Conservation (phyloP, 2,329 filamentous ascomycete species). For the Dichotomopilus funicola region DNA sequence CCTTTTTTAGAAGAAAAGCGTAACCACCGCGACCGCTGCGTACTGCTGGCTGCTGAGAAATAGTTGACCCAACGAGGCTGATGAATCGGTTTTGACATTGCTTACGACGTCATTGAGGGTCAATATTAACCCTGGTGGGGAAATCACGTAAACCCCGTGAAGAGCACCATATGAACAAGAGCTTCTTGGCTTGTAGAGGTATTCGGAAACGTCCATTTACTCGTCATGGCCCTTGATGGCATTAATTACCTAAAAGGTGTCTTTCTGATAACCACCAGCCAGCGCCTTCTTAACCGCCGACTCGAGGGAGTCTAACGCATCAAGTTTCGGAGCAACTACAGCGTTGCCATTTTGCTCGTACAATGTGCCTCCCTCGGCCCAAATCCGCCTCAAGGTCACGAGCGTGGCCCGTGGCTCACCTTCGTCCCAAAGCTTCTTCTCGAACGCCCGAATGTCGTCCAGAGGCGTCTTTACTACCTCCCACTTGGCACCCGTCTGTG, state of each 20-base stretch:
- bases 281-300: conserved; percentile 25
- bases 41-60: no score
- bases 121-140: no score
- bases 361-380: conserved; percentile 65
- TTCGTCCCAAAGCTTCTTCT: conserved; percentile 53
- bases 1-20: no score
- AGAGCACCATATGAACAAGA: no score
- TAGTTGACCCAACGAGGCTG: no score
- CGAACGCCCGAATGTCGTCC: conserved; percentile 46
- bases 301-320: conserved; percentile 46
- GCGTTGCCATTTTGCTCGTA: conserved; percentile 64
- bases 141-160: no score
- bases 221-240: neutral
- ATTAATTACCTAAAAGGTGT: conserved; percentile 16
- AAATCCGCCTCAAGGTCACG: conserved; percentile 61
- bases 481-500: conserved; percentile 56
- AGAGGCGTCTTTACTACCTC: conserved; percentile 46
- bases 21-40: no score
- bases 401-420: conserved; percentile 45
- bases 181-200: no score
- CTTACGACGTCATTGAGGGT: no score
- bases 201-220: neutral
- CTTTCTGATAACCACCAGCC: conserved; percentile 20
- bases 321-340: conserved; percentile 43
- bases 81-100: no score